Evolutionary conservation across 192 early-diverging fungal genomes (phyloP).

Genomic region (Coemansia sp.): DNA sequence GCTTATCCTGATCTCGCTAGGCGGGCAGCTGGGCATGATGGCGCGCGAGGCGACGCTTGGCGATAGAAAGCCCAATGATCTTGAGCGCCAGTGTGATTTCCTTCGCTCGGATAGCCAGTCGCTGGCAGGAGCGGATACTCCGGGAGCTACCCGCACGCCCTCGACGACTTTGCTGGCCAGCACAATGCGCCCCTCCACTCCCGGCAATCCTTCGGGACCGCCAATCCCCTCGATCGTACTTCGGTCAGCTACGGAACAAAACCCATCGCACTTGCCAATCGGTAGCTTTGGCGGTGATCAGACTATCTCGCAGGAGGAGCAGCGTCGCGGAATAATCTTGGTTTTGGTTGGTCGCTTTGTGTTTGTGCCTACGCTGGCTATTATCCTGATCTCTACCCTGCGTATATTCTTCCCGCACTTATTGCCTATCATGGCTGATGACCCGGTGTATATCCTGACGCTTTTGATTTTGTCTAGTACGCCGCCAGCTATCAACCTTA

Average conservation of each 20-base stretch:
- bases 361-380: conserved; percentile 49
- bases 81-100: conserved; percentile 5
- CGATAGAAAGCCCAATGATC: not conserved
- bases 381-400: conserved; percentile 41
- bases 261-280: not conserved
- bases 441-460: conserved; percentile 68
- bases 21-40: conserved; percentile 65
- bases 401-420: conserved; percentile 42
- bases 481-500: conserved; percentile 73
- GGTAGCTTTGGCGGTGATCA: not conserved
- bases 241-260: conserved; percentile 30
- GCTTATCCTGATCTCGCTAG: conserved; percentile 74
- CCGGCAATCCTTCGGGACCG: not conserved
- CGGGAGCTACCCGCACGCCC: conserved; percentile 11
- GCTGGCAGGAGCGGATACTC: not conserved
- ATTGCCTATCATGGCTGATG: conserved; percentile 57
- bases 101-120: not conserved
- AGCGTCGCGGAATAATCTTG: conserved; percentile 33
- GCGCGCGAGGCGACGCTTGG: conserved; percentile 14
- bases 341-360: conserved; percentile 52
- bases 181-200: not conserved
- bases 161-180: conserved; percentile 10
- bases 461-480: conserved; percentile 65
- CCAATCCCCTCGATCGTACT: conserved; percentile 35
- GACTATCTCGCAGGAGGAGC: conserved; percentile 18